These are phyloP conservation scores for Ordospora pajunii DNA, from an alignment of 371 early-diverging fungal species.

Conservation along the genomic window DNA sequence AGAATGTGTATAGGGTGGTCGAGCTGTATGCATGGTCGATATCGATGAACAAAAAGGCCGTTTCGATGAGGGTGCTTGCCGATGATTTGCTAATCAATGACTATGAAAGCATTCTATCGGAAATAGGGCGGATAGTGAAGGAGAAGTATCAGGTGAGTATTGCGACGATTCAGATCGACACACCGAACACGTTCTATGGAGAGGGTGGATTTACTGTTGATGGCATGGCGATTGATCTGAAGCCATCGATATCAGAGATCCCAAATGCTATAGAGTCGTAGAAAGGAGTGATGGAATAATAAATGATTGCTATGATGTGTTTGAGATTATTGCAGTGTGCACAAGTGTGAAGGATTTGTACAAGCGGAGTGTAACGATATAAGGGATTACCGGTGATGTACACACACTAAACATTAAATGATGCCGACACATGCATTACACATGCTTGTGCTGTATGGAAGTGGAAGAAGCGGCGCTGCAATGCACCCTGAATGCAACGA, in stretches of 20 bases:
- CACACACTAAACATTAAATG: too few species aligned
- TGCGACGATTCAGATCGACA: conserved; percentile 50
- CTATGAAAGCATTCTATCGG: conserved; percentile 41
- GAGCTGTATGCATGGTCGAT: conserved; percentile 49
- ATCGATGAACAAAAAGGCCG: conserved; percentile 37
- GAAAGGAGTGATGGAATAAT: too few species aligned
- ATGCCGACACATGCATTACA: too few species aligned
- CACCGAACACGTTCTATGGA: conserved; percentile 25
- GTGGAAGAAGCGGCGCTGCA: not conserved
- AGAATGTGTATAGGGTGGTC: conserved; percentile 28
- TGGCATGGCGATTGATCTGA: conserved; percentile 9
- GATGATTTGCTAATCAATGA: conserved; percentile 42
- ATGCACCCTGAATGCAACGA: not conserved
- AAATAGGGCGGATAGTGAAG: conserved; percentile 19
- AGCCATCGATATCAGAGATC: too few species aligned
- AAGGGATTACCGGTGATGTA: too few species aligned
- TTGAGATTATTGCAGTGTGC: too few species aligned
- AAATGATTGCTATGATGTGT: too few species aligned
- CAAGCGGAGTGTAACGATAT: too few species aligned
- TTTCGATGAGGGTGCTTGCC: conserved; percentile 20
- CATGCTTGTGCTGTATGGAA: too few species aligned
- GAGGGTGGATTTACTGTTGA: conserved; percentile 14
- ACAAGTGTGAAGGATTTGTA: too few species aligned
- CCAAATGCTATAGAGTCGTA: too few species aligned
- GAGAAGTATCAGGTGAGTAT: conserved; percentile 26